Percentiles rank a stretch among this genome's conserved stretches.
phyloP scores from a whole-genome alignment of 306 rosid species.

The Cucurbita ficifolia region DNA sequence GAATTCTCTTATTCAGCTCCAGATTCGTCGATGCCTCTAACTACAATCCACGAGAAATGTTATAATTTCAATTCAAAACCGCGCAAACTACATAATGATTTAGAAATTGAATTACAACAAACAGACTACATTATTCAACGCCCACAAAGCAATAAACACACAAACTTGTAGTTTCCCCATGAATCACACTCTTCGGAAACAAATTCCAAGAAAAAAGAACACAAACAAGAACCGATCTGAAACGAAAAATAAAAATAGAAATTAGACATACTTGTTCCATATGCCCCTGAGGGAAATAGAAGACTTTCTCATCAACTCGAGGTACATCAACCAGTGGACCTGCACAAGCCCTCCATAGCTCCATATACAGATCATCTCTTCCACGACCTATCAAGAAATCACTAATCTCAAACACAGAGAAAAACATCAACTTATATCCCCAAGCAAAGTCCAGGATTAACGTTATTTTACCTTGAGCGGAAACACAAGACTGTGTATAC shows the following conservation, averaged over 20 bases:
- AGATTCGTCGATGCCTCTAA: conserved; percentile 83
- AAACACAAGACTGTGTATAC: conserved; percentile 24
- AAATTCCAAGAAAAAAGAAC: background rate
- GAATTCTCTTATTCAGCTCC: conserved; percentile 66
- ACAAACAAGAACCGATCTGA: conserved; percentile 11
- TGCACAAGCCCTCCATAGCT: conserved; percentile 70
- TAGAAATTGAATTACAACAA: background rate
- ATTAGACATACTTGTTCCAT: conserved; percentile 59
- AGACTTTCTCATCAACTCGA: conserved; percentile 43
- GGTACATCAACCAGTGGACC: conserved; percentile 91
- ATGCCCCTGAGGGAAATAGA: conserved; percentile 88
- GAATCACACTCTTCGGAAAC: background rate
- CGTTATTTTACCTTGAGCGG: conserved; percentile 38
- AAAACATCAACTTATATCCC: background rate
- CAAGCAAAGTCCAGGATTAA: background rate
- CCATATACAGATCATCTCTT: conserved; percentile 44
- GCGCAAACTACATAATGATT: background rate
- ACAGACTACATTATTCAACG: background rate
- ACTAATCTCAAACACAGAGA: background rate
- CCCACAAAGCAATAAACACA: background rate
- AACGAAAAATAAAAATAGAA: background rate
- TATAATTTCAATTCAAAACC: background rate
- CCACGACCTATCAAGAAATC: conserved; percentile 17
- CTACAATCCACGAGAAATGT: conserved; percentile 22
- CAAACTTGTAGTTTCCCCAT: background rate